These are phyloP conservation scores for Hypericum perforatum DNA, from an alignment of 345 rosid species.

Conservation along the genomic window DNA sequence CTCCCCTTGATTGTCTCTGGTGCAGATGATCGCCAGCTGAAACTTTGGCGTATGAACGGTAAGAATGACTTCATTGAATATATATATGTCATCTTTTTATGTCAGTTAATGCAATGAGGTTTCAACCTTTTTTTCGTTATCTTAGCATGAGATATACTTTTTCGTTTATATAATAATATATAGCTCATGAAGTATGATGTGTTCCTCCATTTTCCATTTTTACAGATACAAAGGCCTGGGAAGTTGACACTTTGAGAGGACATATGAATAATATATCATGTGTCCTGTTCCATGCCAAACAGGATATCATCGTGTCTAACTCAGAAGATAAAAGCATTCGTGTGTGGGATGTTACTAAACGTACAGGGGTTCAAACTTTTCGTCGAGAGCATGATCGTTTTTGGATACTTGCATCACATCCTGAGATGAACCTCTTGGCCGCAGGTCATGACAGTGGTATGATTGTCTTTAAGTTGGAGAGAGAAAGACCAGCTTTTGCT, in stretches of 20 bases:
- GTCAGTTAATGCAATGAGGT: no score
- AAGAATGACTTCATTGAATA: slow-evolving; percentile 6
- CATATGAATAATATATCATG: slow-evolving; percentile 94
- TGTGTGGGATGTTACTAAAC: slow-evolving; percentile 92
- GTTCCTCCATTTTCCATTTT: slow-evolving; percentile 5
- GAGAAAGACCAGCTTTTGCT: slow-evolving; percentile 91
- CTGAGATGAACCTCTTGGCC: slow-evolving; percentile 91
- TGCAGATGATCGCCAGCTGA: slow-evolving; percentile 97
- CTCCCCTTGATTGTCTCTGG: slow-evolving; percentile 95
- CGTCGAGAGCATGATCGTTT: slow-evolving; percentile 94
- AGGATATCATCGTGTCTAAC: slow-evolving; percentile 93
- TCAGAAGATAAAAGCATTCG: slow-evolving; percentile 95
- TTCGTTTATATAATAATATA: neutral
- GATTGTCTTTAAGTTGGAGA: slow-evolving; percentile 94
- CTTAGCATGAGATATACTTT: neutral
- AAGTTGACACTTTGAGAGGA: slow-evolving; percentile 94
- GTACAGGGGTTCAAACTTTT: slow-evolving; percentile 85
- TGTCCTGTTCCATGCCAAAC: slow-evolving; percentile 91
- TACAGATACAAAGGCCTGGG: slow-evolving; percentile 99
- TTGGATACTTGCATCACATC: slow-evolving; percentile 92
- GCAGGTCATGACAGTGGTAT: slow-evolving; percentile 97
- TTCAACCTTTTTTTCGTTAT: no score
- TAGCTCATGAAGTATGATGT: slow-evolving; percentile 3
- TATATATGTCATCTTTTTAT: neutral
- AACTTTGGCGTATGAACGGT: slow-evolving; percentile 99